Base-by-base conservation (phyloP, 805 yeast species). In the Metschnikowia bowlesiae region DNA sequence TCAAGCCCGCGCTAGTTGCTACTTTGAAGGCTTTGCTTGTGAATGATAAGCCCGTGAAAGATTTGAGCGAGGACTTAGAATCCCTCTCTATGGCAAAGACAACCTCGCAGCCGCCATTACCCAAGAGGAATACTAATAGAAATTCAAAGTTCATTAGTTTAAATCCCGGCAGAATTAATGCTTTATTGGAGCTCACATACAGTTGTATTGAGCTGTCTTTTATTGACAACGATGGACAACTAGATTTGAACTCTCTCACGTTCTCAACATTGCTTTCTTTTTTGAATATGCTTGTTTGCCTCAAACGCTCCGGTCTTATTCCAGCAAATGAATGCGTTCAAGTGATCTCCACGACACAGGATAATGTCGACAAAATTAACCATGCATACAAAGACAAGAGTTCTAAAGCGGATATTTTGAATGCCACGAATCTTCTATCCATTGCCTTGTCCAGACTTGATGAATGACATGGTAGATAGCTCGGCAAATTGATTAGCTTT, bases 1-100 rank as follows among this genome's bases (percentile, higher is more conserved):
- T 81, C 22, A 82, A 82, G 57, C 74, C 84, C 26, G 82, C 82
- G 3, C 67, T 82, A 35, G 76, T 89, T 14, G 81, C 84, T 4
- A 81, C 89, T 26, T 75, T 89, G 60, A 89, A 85, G 63, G 89
- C 84, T 57, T 71, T 89, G 54, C 64, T 83, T 55, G 58, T 76
- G 5, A 49, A 51, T 37, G 59, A 60, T 14, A 59, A 54, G 55
- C 30, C 37, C 7, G 49, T 39, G 2, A 48, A 50, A 8, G 57
- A 49, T 6, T 40, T 56, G 16, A 41, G 47, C 18, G 59, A 57
- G 10, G 47, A 56, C 4, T 37, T 53, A 44, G 18, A 31, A n/a
- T 49, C 43, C 47, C 48, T 55, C 26, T 37, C 42, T 16, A 48
- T 51, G 38, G 48, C 46, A 16, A 6, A 78, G 76, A 10, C 58